Evolutionary conservation across 2,329 filamentous ascomycete species (phyloP).

Genomic region (Monosporascus ibericus): DNA sequence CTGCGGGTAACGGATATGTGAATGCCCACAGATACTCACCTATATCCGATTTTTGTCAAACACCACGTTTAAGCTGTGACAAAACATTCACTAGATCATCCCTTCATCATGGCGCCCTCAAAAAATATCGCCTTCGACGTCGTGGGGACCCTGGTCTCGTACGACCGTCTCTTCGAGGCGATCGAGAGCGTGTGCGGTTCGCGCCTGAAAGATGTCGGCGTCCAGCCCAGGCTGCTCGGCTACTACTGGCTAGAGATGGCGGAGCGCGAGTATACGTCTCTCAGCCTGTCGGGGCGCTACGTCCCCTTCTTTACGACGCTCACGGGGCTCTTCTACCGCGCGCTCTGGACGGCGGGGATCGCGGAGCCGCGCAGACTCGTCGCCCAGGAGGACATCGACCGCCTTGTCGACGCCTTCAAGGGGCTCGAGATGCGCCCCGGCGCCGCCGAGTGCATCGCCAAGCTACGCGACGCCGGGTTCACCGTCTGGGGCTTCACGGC

Average conservation of each 20-base stretch:
- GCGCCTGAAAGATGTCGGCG: conserved; percentile 29
- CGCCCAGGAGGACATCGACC: conserved; percentile 34
- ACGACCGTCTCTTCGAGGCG: conserved; percentile 34
- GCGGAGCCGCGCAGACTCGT: conserved; percentile 34
- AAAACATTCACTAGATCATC: background rate
- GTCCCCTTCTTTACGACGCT: conserved; percentile 36
- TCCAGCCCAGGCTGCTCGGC: conserved; percentile 37
- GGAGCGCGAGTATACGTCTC: conserved; percentile 44
- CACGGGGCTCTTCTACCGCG: conserved; percentile 40
- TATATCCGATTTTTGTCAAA: background rate
- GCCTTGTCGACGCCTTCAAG: conserved; percentile 32
- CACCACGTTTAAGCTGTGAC: background rate
- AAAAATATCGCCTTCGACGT: conserved; percentile 46
- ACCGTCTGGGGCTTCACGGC: conserved; percentile 49
- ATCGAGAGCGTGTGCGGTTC: conserved; percentile 36
- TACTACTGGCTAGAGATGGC: conserved; percentile 40
- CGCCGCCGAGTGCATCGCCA: conserved; percentile 33
- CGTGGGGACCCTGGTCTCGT: conserved; percentile 45
- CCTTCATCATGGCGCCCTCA: background rate
- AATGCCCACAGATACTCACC: background rate
- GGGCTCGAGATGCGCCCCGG: conserved; percentile 32
- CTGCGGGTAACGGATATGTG: background rate
- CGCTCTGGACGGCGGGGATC: conserved; percentile 37
- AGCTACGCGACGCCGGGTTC: conserved; percentile 38
- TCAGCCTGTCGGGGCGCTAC: conserved; percentile 38